Conservation (phyloP, 768 basidiomycete species). For the Calocera cornea region DNA sequence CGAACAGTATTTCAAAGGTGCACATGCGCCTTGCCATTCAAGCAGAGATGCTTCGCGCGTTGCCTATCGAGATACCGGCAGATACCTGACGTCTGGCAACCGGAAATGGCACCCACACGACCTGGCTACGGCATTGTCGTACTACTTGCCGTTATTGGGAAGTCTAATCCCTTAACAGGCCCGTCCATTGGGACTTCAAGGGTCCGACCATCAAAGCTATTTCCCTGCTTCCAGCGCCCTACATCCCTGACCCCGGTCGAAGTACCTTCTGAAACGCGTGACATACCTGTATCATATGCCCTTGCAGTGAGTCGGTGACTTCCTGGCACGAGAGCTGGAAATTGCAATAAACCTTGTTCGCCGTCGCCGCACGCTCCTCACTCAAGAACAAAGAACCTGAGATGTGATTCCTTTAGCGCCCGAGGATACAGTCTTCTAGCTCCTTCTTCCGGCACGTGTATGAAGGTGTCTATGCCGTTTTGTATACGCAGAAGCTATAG, state of each 20-base stretch:
- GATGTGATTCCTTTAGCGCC: no score
- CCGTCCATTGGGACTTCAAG: background rate
- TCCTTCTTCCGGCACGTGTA: no score
- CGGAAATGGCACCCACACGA: background rate
- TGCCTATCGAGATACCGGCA: background rate
- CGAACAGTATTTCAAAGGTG: no score
- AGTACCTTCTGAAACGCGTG: background rate
- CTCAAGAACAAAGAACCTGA: no score
- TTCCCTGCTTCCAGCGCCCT: background rate
- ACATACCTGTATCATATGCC: background rate
- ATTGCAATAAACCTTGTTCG: no score
- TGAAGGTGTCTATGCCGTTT: no score
- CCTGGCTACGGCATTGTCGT: background rate
- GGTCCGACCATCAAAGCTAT: background rate
- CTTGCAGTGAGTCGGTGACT: no score
- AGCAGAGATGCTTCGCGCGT: background rate
- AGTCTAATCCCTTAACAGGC: background rate
- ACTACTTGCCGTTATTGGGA: background rate
- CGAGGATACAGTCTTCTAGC: no score
- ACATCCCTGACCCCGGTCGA: background rate
- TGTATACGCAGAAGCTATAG: no score
- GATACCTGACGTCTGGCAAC: background rate
- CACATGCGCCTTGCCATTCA: no score
- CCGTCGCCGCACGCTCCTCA: no score
- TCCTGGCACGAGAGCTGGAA: no score